Evolutionary conservation across 805 yeast species (phyloP), one percentile per base, ranked within the genome.

Genomic region (Candida chauliodis): DNA sequence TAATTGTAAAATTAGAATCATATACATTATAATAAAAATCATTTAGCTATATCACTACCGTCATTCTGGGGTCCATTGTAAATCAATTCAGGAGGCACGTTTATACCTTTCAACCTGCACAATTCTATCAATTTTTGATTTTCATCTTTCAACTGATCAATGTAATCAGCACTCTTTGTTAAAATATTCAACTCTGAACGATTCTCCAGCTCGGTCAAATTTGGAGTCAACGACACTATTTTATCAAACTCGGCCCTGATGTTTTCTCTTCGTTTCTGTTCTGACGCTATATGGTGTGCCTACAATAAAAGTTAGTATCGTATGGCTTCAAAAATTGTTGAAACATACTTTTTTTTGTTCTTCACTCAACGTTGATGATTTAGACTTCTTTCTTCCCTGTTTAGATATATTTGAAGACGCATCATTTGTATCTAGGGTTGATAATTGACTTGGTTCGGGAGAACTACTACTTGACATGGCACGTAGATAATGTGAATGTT

Each of bases 231-330:
- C 1, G 73, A 68, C 0, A 89, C 90, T 16, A 90, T 68, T 39
- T 73, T 75, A 50, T 85, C 95, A 52, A 87, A 90, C 8, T 88
- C 90, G 8, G 80, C 75, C 31, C 97, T 68, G 16, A 91, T 87
- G 29, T 90, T 87, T 47, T 81, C 87, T 44, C 98, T 69, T 50
- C 98, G 70, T 52, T 84, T 84, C 56, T 88, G 90, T 55, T 90
- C 98, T 0, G 90, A 81, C 4, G 85, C 85, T 6, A 86, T 84
- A 52, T 85, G 95, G 48, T 82, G 85, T 4, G 81, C 81, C 79
- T 81, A 30, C 8, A n/a, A n/a, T n/a, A 30, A 3, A 24, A 13
- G 49, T 49, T 47, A 47, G 55, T 49, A 38, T 25, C 11, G 30
- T 14, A 31, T 13, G 22, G 5, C 4, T 10, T 25, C 6, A 21